These are phyloP conservation scores for Vaccinium vitisidaea DNA, from an alignment of 148 eudicot genomes.

Conservation along the genomic window DNA sequence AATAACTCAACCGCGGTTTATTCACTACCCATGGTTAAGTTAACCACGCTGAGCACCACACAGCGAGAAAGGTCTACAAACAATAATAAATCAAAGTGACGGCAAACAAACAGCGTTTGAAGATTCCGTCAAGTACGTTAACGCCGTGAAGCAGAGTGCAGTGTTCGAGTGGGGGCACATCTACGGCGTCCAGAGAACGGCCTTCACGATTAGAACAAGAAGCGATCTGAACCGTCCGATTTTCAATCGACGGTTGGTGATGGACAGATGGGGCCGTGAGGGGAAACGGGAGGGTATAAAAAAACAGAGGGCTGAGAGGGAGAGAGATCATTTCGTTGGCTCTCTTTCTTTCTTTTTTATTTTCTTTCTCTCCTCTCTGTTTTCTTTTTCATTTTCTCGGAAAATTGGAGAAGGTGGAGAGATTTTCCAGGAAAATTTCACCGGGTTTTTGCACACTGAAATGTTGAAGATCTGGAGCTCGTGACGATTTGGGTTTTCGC, in stretches of 20 bases:
- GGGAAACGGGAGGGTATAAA: constrained; percentile 54
- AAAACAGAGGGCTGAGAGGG: constrained; percentile 25
- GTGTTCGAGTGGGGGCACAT: not conserved
- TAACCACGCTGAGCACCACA: not conserved
- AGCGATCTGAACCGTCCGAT: constrained; percentile 29
- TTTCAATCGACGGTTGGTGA: constrained; percentile 22
- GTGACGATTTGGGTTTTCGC: not conserved
- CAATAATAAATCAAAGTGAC: not conserved
- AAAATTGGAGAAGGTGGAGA: not conserved
- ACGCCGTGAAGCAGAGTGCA: constrained; percentile 15
- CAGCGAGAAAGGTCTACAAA: constrained; percentile 11
- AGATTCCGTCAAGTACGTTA: constrained; percentile 39
- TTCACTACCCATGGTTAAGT: not conserved
- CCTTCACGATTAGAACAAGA: constrained; percentile 21
- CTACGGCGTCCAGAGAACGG: constrained; percentile 15
- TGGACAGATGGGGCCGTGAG: constrained; percentile 1
- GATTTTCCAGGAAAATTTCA: constrained; percentile 9
- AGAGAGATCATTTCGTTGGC: constrained; percentile 32
- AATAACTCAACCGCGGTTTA: constrained; percentile 16
- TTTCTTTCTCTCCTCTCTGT: not conserved
- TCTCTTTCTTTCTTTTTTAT: not conserved
- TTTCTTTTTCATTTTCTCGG: constrained; percentile 1
- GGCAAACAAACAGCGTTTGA: constrained; percentile 13
- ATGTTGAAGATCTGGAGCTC: constrained; percentile 29
- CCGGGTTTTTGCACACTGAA: not conserved